Percentiles rank a stretch among this genome's conserved stretches.
phyloP scores from a whole-genome alignment of 1,284 basidiomycete species.

The Fomitiporia mediterranea region DNA sequence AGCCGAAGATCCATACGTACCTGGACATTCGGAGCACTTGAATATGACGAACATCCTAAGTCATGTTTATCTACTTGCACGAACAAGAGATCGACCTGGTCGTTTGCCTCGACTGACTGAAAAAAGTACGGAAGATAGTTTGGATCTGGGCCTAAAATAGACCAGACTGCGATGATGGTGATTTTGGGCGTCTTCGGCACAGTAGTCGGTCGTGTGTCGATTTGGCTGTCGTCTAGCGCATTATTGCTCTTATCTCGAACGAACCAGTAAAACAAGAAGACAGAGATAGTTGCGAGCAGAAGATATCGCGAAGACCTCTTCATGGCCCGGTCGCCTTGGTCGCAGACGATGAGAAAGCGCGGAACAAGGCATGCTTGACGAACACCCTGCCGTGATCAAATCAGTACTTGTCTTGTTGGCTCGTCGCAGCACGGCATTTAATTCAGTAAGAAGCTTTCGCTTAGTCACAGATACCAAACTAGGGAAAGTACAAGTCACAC shows the following conservation, averaged over 20 bases:
- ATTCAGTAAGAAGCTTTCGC: background rate
- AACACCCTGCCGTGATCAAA: background rate
- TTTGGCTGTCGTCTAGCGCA: background rate
- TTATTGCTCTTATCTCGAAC: no score
- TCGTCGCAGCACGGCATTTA: background rate
- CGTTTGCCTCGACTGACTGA: slow-evolving; percentile 20
- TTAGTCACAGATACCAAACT: no score
- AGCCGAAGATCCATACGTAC: background rate
- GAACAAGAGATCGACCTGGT: slow-evolving; percentile 16
- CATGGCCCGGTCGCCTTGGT: background rate
- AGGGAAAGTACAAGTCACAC: no score
- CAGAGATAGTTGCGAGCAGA: background rate
- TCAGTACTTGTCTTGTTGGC: background rate
- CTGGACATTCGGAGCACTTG: slow-evolving; percentile 17
- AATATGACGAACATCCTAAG: slow-evolving; percentile 9
- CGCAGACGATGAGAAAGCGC: background rate
- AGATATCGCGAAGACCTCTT: slow-evolving; percentile 3
- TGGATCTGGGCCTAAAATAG: slow-evolving; percentile 5
- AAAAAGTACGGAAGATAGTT: slow-evolving; percentile 19
- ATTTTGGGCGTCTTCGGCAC: slow-evolving; percentile 15
- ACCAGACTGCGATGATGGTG: slow-evolving; percentile 18
- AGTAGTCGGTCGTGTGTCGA: background rate
- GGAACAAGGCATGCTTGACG: background rate
- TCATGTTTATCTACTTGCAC: slow-evolving; percentile 13
- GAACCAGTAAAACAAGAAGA: no score